Evolutionary conservation across 1,284 basidiomycete genomes (phyloP).

Genomic region (Ganoderma multipileum): DNA sequence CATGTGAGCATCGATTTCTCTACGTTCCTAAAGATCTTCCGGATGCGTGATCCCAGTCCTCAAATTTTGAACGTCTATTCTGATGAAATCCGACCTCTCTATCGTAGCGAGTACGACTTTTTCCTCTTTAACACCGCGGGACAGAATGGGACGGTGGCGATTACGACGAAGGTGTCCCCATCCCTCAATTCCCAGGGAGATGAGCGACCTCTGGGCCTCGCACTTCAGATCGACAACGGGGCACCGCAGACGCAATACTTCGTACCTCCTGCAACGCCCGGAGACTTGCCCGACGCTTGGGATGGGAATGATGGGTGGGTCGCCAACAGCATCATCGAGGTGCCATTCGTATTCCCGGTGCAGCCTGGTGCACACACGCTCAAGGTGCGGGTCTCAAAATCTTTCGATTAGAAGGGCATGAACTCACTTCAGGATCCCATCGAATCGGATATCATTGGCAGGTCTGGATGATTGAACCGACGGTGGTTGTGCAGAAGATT

Average conservation of each 20-base stretch:
- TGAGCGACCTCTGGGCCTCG: conserved; percentile 62
- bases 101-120: conserved; percentile 60
- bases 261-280: conserved; percentile 57
- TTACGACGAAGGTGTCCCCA: conserved; percentile 63
- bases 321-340: conserved; percentile 54
- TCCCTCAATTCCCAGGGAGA: conserved; percentile 63
- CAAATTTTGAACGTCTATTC: too few relatives aligned
- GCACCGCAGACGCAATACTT: conserved; percentile 54
- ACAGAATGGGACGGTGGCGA: conserved; percentile 51
- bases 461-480: conserved; percentile 66
- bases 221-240: conserved; percentile 60
- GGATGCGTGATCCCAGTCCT: too few relatives aligned
- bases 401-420: conserved; percentile 3
- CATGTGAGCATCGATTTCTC: conserved; percentile 47
- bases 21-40: too few relatives aligned
- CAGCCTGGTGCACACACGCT: conserved; percentile 62
- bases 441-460: conserved; percentile 27
- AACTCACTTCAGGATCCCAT: not conserved
- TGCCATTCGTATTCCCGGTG: conserved; percentile 44
- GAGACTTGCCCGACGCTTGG: conserved; percentile 59
- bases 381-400: conserved; percentile 45
- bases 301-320: conserved; percentile 58
- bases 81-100: too few relatives aligned
- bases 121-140: conserved; percentile 59
- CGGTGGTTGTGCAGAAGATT: conserved; percentile 68